Evolutionary conservation across 441 rosid genomes (phyloP).

Genomic region (Arabidopsis lyrata): DNA sequence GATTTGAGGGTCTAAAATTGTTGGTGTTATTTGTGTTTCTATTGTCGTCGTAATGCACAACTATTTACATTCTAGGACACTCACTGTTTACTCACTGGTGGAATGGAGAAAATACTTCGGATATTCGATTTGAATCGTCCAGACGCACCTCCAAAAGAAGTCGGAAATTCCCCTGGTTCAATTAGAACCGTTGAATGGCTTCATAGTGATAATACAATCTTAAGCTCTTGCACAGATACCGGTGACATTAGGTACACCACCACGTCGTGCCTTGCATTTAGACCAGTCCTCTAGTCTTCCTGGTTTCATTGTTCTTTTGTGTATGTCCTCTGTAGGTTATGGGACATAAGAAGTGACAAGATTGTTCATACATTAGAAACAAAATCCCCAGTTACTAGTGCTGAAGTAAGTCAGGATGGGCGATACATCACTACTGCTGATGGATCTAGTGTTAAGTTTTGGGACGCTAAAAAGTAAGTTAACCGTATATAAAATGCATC

Average conservation of each 20-base stretch:
- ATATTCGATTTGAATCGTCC: slow-evolving; percentile 82
- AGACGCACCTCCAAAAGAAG: slow-evolving; percentile 85
- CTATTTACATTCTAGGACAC: slow-evolving; percentile 65
- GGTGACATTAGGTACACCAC: slow-evolving; percentile 82
- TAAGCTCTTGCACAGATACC: slow-evolving; percentile 88
- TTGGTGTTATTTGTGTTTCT: slow-evolving; percentile 18
- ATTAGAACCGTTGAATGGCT: slow-evolving; percentile 94
- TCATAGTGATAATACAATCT: slow-evolving; percentile 88
- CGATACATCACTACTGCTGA: slow-evolving; percentile 91
- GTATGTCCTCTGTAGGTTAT: slow-evolving; percentile 57
- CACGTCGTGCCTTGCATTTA: slow-evolving; percentile 9
- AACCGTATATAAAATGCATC: slow-evolving; percentile 2
- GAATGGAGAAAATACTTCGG: slow-evolving; percentile 88
- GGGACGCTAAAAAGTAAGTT: slow-evolving; percentile 97
- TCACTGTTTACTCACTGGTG: slow-evolving; percentile 85
- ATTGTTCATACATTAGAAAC: slow-evolving; percentile 89
- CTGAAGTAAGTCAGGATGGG: slow-evolving; percentile 95
- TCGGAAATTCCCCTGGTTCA: slow-evolving; percentile 83
- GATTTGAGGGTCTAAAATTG: slow-evolving; percentile 6
- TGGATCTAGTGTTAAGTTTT: slow-evolving; percentile 87
- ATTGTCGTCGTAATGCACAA: slow-evolving; percentile 16
- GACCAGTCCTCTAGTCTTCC: not conserved
- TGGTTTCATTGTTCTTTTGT: slow-evolving; percentile 27
- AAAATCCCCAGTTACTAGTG: slow-evolving; percentile 85
- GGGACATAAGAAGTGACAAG: slow-evolving; percentile 89